Conservation (phyloP, 1,284 basidiomycete genomes). For the Sporisorium sorghi region DNA sequence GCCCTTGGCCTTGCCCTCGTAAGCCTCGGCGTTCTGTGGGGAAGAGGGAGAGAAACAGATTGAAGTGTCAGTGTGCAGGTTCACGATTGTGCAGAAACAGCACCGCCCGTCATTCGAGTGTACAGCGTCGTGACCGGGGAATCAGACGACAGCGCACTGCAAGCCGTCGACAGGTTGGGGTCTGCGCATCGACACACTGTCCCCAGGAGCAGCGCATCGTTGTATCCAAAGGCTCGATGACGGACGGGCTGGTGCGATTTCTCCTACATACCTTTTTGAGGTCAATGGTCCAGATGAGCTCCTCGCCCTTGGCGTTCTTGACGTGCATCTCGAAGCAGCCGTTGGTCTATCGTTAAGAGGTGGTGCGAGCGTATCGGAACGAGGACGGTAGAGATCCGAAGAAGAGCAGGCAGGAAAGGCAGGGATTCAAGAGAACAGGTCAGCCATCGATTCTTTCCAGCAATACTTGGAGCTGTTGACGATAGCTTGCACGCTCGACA, state of each 20-base stretch:
- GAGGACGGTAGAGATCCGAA: background rate
- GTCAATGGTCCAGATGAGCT: slow-evolving; percentile 84
- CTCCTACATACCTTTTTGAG: slow-evolving; percentile 78
- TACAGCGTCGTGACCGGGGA: background rate
- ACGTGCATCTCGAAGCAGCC: slow-evolving; percentile 90
- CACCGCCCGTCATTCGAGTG: background rate
- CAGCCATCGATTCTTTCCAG: background rate
- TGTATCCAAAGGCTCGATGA: background rate
- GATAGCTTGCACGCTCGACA: background rate
- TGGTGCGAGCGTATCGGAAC: too few relatives aligned
- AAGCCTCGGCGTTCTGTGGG: slow-evolving; percentile 60
- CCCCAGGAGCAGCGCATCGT: background rate
- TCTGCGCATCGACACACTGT: too few relatives aligned
- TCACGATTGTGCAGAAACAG: background rate
- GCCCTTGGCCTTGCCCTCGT: slow-evolving; percentile 69
- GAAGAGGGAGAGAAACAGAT: background rate
- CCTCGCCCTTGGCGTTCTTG: slow-evolving; percentile 81
- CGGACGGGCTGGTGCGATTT: background rate
- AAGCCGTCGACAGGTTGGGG: too few relatives aligned
- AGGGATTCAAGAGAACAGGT: background rate
- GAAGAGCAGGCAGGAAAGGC: background rate
- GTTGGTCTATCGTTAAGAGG: slow-evolving; percentile 76
- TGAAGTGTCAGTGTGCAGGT: background rate
- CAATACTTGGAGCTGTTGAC: too few relatives aligned
- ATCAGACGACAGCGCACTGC: background rate